Evolutionary conservation across 2,329 filamentous ascomycete species (phyloP), one percentile per base, ranked within the genome.

Genomic region (Domatiomyces catenatus): DNA sequence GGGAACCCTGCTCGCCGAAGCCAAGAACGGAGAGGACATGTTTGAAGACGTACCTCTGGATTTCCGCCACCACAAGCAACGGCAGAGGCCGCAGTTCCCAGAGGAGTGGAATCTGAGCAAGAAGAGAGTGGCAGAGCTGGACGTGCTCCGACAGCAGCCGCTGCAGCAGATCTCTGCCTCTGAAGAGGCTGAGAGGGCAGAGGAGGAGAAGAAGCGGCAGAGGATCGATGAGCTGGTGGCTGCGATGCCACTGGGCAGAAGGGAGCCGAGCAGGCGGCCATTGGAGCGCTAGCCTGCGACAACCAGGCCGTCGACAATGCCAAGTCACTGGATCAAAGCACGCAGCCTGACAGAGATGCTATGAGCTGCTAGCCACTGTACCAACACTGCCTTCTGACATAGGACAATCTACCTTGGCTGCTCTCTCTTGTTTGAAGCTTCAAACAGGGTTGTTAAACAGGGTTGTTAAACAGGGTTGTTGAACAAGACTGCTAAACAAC

Each of bases 21-120:
- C 89, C 52, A 85, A 81, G 71, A 83, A 94, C 63, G 72, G 76
- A 20, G 77, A 71, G 39, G 90, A 98, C 59, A 84, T 77, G 8
- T 95, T 96, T 61, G 81, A 81, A 57, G 92, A 98, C 64, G 70
- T 98, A 26, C 90, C 92, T 1, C 75, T 96, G 47, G 89, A 98
- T 63, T 82, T 86, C 53, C 77, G 92, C 60, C 90, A 96, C 67
- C 81, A 90, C 71, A 81, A 77, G 62, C 73, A 76, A 55, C 84
- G 83, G 71, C 66, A 66, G 43, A 78, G 77, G 63, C 74, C 78
- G 50, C 75, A 73, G 56, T 96, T 95, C 67, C 92, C 92, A 1
- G 75, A 79, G 59, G 78, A 81, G 58, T 98, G 92, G 92, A 77
- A 76, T 52, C 69, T 98, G 74, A 89, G 84, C 1, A 69, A 77